These are phyloP conservation scores for Podila epicladia DNA, from an alignment of 192 early-diverging fungal species.

Conservation along the genomic window DNA sequence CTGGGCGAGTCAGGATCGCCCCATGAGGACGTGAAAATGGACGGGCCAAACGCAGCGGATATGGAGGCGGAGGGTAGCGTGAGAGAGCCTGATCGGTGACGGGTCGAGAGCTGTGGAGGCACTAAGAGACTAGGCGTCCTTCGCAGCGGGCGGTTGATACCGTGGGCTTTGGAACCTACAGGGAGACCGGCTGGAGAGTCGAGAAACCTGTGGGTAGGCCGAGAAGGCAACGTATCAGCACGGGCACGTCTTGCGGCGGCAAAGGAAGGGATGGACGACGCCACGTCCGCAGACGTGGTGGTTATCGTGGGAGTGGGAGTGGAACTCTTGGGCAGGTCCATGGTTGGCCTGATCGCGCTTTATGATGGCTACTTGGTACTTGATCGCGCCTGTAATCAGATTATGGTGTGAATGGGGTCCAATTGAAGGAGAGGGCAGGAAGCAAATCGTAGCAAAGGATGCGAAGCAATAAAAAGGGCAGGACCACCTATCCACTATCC, in stretches of 20 bases:
- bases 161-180: constrained; percentile 20
- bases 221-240: constrained; percentile 59
- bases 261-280: constrained; percentile 32
- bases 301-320: constrained; percentile 32
- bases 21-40: constrained; percentile 69
- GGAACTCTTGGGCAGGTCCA: constrained; percentile 6
- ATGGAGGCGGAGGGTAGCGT: constrained; percentile 61
- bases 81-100: constrained; percentile 64
- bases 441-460: no score
- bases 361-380: not conserved
- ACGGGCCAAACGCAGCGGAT: constrained; percentile 66
- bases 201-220: constrained; percentile 28
- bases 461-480: no score
- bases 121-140: constrained; percentile 42
- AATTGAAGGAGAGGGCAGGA: no score
- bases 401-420: not conserved
- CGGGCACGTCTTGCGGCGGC: constrained; percentile 55
- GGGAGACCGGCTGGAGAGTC: constrained; percentile 14
- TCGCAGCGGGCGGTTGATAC: constrained; percentile 25
- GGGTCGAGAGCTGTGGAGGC: constrained; percentile 52
- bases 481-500: no score
- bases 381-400: not conserved
- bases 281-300: constrained; percentile 37
- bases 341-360: not conserved
- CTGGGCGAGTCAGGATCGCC: constrained; percentile 56